Conservation (phyloP, 2,329 filamentous ascomycete genomes). For the Aspergillus fijiensis region DNA sequence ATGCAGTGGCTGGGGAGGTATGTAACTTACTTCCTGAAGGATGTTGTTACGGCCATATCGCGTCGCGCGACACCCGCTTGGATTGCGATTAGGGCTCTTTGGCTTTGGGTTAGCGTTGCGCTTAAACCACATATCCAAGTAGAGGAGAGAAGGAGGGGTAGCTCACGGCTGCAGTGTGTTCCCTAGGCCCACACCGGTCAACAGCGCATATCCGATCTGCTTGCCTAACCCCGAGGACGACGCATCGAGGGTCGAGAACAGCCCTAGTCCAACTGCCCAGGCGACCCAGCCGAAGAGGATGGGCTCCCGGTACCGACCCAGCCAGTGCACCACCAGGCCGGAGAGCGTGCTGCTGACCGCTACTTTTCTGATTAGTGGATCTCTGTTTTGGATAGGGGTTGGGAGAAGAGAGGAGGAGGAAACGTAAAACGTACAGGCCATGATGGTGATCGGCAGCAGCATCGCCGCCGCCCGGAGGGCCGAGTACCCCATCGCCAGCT, state of each 20-base stretch:
- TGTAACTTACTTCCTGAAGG: slow-evolving; percentile 33
- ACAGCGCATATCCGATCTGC: slow-evolving; percentile 55
- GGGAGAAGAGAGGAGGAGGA: not conserved
- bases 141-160: too few species aligned
- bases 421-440: slow-evolving; percentile 38
- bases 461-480: slow-evolving; percentile 52
- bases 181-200: slow-evolving; percentile 54
- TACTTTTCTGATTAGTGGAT: slow-evolving; percentile 24
- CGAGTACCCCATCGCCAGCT: slow-evolving; percentile 52
- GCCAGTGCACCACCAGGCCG: slow-evolving; percentile 54
- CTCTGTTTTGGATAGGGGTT: too few species aligned
- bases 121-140: too few species aligned
- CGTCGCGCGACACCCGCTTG: slow-evolving; percentile 41
- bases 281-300: slow-evolving; percentile 56
- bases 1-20: not conserved
- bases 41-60: slow-evolving; percentile 45
- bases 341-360: slow-evolving; percentile 51
- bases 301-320: slow-evolving; percentile 54
- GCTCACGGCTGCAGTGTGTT: slow-evolving; percentile 52
- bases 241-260: slow-evolving; percentile 54
- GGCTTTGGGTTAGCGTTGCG: too few species aligned
- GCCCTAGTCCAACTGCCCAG: slow-evolving; percentile 54
- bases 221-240: slow-evolving; percentile 51
- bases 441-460: slow-evolving; percentile 51
- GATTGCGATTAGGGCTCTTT: slow-evolving; percentile 37